Base-by-base conservation (phyloP, 305 asterid genomes). In the Fraxinus platypoda region DNA sequence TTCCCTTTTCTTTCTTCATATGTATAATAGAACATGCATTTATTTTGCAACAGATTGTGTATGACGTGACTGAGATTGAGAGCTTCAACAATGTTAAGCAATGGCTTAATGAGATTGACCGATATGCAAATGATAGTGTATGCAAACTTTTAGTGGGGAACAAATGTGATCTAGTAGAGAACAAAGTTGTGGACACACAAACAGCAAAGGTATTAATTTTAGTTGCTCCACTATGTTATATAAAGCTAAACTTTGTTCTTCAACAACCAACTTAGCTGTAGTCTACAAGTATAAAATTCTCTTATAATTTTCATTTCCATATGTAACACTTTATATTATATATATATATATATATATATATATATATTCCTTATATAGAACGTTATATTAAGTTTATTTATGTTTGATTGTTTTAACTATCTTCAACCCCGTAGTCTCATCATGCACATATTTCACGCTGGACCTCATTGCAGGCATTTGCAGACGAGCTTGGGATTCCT, bases 401-500 rank as follows among this genome's bases (percentile, higher is more conserved):
- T 9, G 17, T 23, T 23, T 64, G 72, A 64, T 64, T 11, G 72
- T 7, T 64, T 64, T 9, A 64, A 26, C 73, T 25, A 21, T 25
- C 73, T 64, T 64, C 31, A 64, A 23, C 73, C 2, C 73, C n/a
- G 2, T 64, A 26, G 34, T 54, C 73, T 64, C 34, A 64, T 64
- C 6, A 64, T 64, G 73, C 73, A 23, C 73, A 25, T 26, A 64
- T 64, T 64, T 64, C 73, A 13, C 37, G 76, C 85, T 85, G 62
- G 74, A 76, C 62, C 82, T 43, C 77, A 85, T 81, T 80, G 71
- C 88, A 95, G 98, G 98, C 98, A 82, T 91, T 95, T 81, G 98
- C 98, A 3, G 98, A 95, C 79, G 98, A 92, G 88, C 94, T 93
- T 37, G 98, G 98, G 81, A 93, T 95, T 82, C 98, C 98, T 86